Conservation (phyloP, 192 early-diverging fungal species). For the Funneliformis geosporum region DNA sequence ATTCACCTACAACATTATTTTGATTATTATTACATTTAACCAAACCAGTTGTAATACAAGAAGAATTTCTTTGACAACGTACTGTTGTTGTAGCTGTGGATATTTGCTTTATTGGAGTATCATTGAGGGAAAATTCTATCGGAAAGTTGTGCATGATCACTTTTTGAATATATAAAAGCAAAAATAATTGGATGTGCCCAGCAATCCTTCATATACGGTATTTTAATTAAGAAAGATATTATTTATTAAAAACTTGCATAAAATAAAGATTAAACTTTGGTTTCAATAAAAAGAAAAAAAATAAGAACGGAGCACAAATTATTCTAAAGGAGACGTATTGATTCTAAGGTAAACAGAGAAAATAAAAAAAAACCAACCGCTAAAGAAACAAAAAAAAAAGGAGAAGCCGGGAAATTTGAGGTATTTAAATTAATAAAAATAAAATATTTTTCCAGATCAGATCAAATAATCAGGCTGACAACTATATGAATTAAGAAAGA, state of each 20-base stretch:
- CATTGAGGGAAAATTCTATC: background rate
- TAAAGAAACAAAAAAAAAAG: background rate
- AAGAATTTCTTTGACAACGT: background rate
- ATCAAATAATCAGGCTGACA: background rate
- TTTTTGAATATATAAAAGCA: background rate
- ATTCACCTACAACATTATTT: background rate
- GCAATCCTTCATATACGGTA: background rate
- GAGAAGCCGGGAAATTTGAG: background rate
- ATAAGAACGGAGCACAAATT: background rate
- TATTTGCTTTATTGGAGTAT: background rate
- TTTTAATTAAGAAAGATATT: background rate
- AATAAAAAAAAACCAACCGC: background rate
- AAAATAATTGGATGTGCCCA: background rate
- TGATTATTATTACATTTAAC: background rate
- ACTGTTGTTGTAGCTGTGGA: background rate
- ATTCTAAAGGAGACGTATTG: background rate
- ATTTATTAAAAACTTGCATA: background rate
- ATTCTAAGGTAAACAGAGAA: background rate
- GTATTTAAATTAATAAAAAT: background rate
- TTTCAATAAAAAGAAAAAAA: background rate
- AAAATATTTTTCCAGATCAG: background rate
- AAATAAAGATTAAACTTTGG: background rate
- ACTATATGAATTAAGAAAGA: background rate
- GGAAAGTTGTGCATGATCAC: background rate
- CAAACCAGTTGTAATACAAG: background rate